A percentile compares a stretch with the other conserved stretches of the same genome.
Evolutionary conservation across 179 eudicot genomes (phyloP).

Genomic region (Amaranthus tricolor): DNA sequence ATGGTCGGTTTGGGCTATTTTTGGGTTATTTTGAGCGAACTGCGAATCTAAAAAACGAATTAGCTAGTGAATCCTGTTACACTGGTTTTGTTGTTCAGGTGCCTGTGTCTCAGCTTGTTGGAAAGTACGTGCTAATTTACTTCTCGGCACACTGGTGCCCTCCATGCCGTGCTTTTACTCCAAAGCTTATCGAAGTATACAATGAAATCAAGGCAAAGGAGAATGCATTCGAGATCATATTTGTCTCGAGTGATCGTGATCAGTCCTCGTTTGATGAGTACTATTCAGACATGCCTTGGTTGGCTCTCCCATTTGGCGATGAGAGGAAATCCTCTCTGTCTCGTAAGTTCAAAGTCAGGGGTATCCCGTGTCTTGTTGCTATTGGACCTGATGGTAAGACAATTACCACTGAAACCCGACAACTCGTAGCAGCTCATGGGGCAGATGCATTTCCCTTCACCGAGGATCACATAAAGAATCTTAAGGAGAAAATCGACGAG

Average conservation of each 20-base stretch:
- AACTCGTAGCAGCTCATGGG: conserved; percentile 50
- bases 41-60: too few species aligned
- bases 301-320: conserved; percentile 75
- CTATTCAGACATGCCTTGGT: conserved; percentile 81
- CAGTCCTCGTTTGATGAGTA: conserved; percentile 59
- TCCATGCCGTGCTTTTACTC: conserved; percentile 78
- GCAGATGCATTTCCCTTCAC: conserved; percentile 81
- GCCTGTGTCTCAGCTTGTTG: conserved; percentile 67
- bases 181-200: conserved; percentile 56
- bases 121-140: conserved; percentile 68
- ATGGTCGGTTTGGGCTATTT: too few species aligned
- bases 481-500: conserved; percentile 39
- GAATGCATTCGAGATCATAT: conserved; percentile 58
- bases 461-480: conserved; percentile 36
- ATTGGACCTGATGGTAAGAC: conserved; percentile 66
- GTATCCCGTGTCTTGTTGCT: conserved; percentile 75
- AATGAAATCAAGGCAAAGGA: conserved; percentile 61
- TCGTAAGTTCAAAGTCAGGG: conserved; percentile 57
- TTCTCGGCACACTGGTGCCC: conserved; percentile 96
- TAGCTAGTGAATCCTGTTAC: too few species aligned
- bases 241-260: conserved; percentile 66
- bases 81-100: conserved; percentile 37
- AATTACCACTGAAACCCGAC: conserved; percentile 57
- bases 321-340: conserved; percentile 45
- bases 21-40: too few species aligned